Percentiles rank a stretch among this genome's conserved stretches.
Conservation (phyloP, 495 filamentous ascomycete genomes). For the Xylaria castorea region DNA sequence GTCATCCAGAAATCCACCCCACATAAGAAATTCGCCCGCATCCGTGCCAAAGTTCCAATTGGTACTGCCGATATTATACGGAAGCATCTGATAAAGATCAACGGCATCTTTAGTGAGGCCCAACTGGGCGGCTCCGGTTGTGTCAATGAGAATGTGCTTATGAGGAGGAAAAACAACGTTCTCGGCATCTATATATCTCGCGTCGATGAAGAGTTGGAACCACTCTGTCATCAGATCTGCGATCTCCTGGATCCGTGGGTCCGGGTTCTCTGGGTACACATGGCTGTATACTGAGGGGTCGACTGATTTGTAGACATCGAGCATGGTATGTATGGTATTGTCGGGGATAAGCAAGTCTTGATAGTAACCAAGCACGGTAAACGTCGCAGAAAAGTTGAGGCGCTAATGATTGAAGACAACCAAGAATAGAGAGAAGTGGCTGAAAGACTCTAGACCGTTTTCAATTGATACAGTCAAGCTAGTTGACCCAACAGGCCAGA, state of each 20-base stretch:
- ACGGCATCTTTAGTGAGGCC: slow-evolving; percentile 12
- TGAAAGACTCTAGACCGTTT: background rate
- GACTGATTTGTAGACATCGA: background rate
- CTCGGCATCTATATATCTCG: slow-evolving; percentile 13
- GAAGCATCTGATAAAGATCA: slow-evolving; percentile 19
- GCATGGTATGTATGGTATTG: background rate
- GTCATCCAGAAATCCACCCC: background rate
- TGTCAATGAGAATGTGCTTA: slow-evolving; percentile 8
- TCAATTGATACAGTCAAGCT: background rate
- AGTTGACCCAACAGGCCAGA: background rate
- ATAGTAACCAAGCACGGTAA: no score
- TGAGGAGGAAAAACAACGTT: slow-evolving; percentile 6
- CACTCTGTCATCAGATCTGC: slow-evolving; percentile 5
- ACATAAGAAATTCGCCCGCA: slow-evolving; percentile 7
- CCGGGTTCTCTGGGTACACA: slow-evolving; percentile 20
- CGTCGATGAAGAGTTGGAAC: slow-evolving; percentile 11
- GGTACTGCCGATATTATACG: background rate
- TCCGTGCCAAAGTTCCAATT: slow-evolving; percentile 20
- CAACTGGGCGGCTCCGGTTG: background rate
- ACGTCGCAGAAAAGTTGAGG: background rate
- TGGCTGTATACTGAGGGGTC: background rate
- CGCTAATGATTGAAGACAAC: background rate
- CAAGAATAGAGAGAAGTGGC: background rate
- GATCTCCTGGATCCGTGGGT: slow-evolving; percentile 10
- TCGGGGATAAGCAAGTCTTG: background rate